Conservation (phyloP, 495 filamentous ascomycete species). For the Aspergillus haitiensis region DNA sequence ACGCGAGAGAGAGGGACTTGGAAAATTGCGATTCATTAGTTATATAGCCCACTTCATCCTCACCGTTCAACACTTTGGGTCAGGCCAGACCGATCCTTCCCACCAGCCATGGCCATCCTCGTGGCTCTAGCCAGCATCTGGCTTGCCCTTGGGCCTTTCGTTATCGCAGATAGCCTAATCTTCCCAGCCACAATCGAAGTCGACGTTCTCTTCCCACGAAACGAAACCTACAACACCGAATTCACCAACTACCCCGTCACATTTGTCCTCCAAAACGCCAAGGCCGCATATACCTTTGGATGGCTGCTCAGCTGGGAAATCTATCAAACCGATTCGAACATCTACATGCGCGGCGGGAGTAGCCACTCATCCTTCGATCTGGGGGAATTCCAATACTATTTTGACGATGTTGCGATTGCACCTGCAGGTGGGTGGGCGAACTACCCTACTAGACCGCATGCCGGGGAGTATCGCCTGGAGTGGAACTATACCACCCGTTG, state of each 20-base stretch:
- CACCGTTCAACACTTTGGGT: no score
- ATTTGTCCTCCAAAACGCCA: slow-evolving; percentile 17
- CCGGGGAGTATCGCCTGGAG: no score
- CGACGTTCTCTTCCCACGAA: slow-evolving; percentile 18
- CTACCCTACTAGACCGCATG: no score
- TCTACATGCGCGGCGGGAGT: not conserved
- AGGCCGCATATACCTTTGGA: slow-evolving; percentile 1
- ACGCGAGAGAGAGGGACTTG: no score
- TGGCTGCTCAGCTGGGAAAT: slow-evolving; percentile 7
- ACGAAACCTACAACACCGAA: slow-evolving; percentile 15
- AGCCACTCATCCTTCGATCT: no score
- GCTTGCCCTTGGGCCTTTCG: not conserved
- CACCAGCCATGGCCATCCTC: not conserved
- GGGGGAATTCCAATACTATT: not conserved
- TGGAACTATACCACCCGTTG: no score
- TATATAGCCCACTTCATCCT: no score
- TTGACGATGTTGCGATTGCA: not conserved
- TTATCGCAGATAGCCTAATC: not conserved
- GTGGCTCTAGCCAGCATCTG: not conserved
- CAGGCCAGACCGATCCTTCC: no score
- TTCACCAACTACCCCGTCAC: slow-evolving; percentile 14
- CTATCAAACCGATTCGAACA: not conserved
- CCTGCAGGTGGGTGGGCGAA: no score
- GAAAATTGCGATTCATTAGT: no score
- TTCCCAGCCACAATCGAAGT: slow-evolving; percentile 19